Conservation (phyloP, 1,139 yeast species). For the Hansenula anomala region DNA sequence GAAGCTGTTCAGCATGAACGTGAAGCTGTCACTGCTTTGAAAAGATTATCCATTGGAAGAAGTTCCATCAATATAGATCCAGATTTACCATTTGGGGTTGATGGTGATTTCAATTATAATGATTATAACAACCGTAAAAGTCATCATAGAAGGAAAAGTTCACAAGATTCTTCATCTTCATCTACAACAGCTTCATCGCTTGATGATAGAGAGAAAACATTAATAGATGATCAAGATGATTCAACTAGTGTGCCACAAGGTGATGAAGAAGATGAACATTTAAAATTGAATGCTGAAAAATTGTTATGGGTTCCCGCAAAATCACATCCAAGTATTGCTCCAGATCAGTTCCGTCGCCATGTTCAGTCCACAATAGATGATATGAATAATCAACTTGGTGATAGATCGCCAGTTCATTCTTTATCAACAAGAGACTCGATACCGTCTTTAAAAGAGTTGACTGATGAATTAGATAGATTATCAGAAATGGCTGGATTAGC, state of each 20-base stretch:
- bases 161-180: constrained; percentile 5
- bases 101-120: constrained; percentile 16
- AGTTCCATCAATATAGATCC: constrained; percentile 37
- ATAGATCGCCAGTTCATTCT: background rate
- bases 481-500: constrained; percentile 71
- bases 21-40: constrained; percentile 40
- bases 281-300: constrained; percentile 30
- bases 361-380: constrained; percentile 79
- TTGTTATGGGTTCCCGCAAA: constrained; percentile 93
- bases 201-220: constrained; percentile 12
- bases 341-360: constrained; percentile 82
- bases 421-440: constrained; percentile 13
- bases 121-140: constrained; percentile 6
- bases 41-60: constrained; percentile 42
- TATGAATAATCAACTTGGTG: constrained; percentile 41
- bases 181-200: constrained; percentile 7
- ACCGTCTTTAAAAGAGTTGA: constrained; percentile 64
- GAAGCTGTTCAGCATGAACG: constrained; percentile 46
- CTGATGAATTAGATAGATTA: constrained; percentile 60
- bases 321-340: constrained; percentile 89
- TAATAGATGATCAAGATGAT: constrained; percentile 12
- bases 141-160: constrained; percentile 4
- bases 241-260: too few species aligned
- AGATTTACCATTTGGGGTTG: constrained; percentile 32
- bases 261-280: constrained; percentile 8